Percentiles rank a stretch among this genome's conserved stretches.
Evolutionary conservation across 257 asterid genomes (phyloP).

Genomic region (Solanum bukasovii): DNA sequence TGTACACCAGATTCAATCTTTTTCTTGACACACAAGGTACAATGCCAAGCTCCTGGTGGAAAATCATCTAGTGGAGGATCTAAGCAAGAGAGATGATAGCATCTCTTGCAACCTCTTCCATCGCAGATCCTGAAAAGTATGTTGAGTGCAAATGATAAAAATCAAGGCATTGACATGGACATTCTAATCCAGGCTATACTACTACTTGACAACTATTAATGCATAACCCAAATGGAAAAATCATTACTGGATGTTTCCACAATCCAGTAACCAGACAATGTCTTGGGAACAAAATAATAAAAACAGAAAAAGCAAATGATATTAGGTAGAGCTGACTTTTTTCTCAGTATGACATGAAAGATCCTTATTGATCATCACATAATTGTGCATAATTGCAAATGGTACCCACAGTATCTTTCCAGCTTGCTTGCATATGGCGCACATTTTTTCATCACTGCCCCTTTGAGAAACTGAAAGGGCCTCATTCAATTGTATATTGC

Average conservation of each 20-base stretch:
- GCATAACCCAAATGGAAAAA: neutral
- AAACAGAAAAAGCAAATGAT: neutral
- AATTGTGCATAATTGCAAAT: constrained; percentile 13
- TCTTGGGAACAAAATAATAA: neutral
- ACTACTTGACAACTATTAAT: neutral
- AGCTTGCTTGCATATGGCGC: constrained; percentile 40
- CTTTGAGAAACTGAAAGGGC: constrained; percentile 19
- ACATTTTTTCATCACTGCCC: constrained; percentile 20
- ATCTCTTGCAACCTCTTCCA: constrained; percentile 48
- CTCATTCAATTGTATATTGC: constrained; percentile 8
- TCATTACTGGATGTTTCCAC: neutral
- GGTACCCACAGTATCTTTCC: constrained; percentile 75
- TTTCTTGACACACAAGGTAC: constrained; percentile 53
- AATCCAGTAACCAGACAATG: neutral
- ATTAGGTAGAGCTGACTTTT: neutral
- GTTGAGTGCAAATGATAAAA: constrained; percentile 2
- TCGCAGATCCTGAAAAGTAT: constrained; percentile 42
- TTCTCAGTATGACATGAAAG: neutral
- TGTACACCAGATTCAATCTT: constrained; percentile 51
- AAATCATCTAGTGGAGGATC: constrained; percentile 36
- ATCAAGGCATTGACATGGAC: neutral
- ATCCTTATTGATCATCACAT: neutral
- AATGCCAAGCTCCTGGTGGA: constrained; percentile 58
- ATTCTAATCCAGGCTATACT: neutral
- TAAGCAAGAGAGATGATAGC: constrained; percentile 44